A percentile compares a stretch with the other conserved stretches of the same genome.
Conservation (phyloP, 345 rosid genomes). For the Eucalyptus tenuipes region DNA sequence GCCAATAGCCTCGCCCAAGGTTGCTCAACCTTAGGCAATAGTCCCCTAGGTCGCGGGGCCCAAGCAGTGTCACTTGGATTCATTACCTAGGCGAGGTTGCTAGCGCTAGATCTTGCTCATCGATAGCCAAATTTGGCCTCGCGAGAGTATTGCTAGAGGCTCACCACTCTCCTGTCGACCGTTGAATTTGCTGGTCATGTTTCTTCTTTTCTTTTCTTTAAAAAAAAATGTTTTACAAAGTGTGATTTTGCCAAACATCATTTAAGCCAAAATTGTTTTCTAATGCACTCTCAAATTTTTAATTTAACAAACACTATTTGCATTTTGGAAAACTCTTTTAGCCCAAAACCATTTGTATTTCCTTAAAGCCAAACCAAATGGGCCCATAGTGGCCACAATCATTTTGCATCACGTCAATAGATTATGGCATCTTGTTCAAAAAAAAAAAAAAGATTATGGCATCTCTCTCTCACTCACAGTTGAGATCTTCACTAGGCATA, state of each 20-base stretch:
- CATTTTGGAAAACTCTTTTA: background rate
- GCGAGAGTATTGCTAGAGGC: background rate
- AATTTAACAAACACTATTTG: background rate
- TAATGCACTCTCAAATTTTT: no score
- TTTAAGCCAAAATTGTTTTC: background rate
- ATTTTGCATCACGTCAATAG: background rate
- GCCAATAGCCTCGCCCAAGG: background rate
- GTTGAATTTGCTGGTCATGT: background rate
- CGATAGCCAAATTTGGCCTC: background rate
- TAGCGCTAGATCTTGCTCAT: background rate
- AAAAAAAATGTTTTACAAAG: background rate
- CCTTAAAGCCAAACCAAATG: no score
- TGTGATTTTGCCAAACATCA: background rate
- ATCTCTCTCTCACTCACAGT: background rate
- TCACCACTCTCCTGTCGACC: background rate
- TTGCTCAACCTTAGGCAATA: background rate
- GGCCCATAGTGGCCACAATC: background rate
- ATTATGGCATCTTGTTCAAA: background rate
- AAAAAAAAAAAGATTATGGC: background rate
- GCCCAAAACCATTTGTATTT: no score
- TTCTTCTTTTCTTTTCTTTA: no score
- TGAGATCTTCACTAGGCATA: background rate
- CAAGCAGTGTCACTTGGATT: no score
- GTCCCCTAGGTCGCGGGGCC: no score
- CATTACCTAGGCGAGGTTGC: background rate